A percentile compares a stretch with the other conserved stretches of the same genome.
Conservation (phyloP, 108 stramenopile species). For the Fistulifera solaris region DNA sequence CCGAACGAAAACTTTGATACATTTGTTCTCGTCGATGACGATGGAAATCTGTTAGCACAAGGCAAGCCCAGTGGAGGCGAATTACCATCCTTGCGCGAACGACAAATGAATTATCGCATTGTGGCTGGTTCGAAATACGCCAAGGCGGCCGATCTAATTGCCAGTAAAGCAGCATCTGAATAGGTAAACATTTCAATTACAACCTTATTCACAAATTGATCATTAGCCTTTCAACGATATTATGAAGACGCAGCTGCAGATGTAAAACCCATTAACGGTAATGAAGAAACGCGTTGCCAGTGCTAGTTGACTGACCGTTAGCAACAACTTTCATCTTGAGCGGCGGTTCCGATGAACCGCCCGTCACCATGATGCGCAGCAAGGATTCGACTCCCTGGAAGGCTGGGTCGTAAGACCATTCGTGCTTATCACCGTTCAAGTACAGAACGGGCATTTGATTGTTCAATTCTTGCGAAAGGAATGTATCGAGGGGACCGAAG, state of each 20-base stretch:
- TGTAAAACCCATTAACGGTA: background rate
- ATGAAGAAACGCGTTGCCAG: background rate
- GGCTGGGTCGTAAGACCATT: conserved; percentile 15
- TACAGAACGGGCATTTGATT: conserved; percentile 19
- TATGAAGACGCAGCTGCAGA: no score
- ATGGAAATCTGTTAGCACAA: conserved; percentile 33
- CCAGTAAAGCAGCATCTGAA: conserved; percentile 22
- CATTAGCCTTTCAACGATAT: no score
- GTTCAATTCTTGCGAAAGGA: conserved; percentile 9
- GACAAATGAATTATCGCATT: conserved; percentile 71
- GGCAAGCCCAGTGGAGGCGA: conserved; percentile 30
- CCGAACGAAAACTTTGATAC: conserved; percentile 67
- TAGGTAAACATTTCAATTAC: conserved; percentile 6
- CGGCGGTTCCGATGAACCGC: conserved; percentile 24
- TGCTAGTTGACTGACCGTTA: background rate
- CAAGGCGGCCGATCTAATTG: conserved; percentile 47
- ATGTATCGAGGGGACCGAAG: conserved; percentile 17
- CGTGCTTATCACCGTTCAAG: conserved; percentile 26
- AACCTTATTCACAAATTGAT: no score
- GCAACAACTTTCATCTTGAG: conserved; percentile 13
- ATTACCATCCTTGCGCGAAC: conserved; percentile 60
- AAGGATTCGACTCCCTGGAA: conserved; percentile 12
- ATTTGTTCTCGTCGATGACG: conserved; percentile 86
- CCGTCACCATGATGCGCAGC: conserved; percentile 21
- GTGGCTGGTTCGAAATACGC: conserved; percentile 79